These are phyloP conservation scores for Fusarium circinatum DNA, from an alignment of 2,329 filamentous ascomycete species.

Conservation along the genomic window DNA sequence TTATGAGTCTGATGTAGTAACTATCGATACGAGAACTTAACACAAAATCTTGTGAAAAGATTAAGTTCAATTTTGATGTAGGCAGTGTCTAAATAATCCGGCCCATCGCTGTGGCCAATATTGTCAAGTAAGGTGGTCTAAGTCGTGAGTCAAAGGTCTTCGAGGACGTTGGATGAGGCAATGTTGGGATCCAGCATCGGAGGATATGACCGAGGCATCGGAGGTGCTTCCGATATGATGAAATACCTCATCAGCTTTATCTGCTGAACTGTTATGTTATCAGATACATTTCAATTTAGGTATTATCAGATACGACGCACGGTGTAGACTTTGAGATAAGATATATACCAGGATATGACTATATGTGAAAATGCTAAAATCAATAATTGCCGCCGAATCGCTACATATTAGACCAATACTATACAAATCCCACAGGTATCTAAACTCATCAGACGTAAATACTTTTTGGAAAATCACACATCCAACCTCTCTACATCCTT, in stretches of 20 bases:
- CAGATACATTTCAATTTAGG: not conserved
- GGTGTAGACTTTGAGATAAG: too few species aligned
- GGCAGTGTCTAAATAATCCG: not conserved
- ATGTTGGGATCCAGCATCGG: slow-evolving; percentile 7
- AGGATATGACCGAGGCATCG: slow-evolving; percentile 12
- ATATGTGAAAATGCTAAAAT: not conserved
- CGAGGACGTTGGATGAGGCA: not conserved
- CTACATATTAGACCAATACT: not conserved
- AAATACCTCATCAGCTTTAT: not conserved
- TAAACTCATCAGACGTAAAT: slow-evolving; percentile 1
- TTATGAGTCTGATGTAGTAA: not conserved
- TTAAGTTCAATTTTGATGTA: not conserved
- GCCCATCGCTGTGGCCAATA: too few species aligned
- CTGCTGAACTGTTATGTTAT: not conserved
- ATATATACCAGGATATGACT: not conserved
- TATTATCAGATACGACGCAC: not conserved
- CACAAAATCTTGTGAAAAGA: not conserved
- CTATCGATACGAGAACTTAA: not conserved
- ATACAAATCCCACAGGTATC: slow-evolving; percentile 14
- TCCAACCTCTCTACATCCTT: slow-evolving; percentile 18
- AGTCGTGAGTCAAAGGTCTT: not conserved
- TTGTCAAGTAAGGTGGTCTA: not conserved
- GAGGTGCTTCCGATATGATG: slow-evolving; percentile 3
- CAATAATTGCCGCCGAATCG: not conserved
- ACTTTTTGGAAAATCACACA: not conserved